Evolutionary conservation across 2,329 filamentous ascomycete genomes (phyloP).

Genomic region (Fusarium aywerte): DNA sequence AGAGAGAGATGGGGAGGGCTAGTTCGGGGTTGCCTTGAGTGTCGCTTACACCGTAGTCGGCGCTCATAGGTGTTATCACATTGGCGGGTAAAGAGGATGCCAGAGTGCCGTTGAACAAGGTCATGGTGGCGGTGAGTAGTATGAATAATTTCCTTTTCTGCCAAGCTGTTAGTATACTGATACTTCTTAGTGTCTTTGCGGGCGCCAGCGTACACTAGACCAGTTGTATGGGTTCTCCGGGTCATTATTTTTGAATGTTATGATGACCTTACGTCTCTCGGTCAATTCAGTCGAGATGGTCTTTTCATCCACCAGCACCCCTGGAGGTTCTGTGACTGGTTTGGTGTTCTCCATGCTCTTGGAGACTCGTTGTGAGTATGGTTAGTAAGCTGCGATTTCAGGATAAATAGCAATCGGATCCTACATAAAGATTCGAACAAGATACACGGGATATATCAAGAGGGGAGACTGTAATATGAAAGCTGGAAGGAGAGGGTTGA

Average conservation of each 20-base stretch:
- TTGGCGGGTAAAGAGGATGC: slow-evolving; percentile 16
- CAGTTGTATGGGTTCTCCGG: slow-evolving; percentile 16
- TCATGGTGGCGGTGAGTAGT: slow-evolving; percentile 6
- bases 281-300: neutral
- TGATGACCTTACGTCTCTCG: neutral
- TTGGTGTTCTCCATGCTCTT: slow-evolving; percentile 2
- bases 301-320: neutral
- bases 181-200: fast-evolving
- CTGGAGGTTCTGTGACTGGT: neutral
- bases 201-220: neutral
- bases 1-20: slow-evolving; percentile 1
- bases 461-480: neutral
- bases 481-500: neutral
- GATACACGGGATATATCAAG: neutral
- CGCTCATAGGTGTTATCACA: neutral
- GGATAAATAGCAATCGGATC: fast-evolving
- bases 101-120: slow-evolving; percentile 2
- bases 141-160: slow-evolving; percentile 17
- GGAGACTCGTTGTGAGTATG: no score
- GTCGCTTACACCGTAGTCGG: slow-evolving; percentile 4
- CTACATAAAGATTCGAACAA: no score
- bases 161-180: neutral
- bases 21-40: slow-evolving; percentile 7
- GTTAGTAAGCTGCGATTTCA: no score
- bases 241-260: neutral